Base-by-base conservation (phyloP, 2,329 filamentous ascomycete species). In the Dactylellina cionopaga region DNA sequence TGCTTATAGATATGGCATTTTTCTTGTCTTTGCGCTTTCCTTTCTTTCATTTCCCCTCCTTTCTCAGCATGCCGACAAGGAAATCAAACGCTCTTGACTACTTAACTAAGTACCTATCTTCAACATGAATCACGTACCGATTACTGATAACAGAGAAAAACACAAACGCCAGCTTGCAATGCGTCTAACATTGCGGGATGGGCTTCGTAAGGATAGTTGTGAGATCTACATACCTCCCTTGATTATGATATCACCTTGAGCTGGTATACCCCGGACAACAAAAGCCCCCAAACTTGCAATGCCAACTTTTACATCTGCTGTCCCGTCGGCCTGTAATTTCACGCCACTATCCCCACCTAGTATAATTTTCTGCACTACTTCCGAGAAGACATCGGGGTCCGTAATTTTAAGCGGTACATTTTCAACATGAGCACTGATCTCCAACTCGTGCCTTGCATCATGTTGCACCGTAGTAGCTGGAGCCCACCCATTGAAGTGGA, bases 401-500 rank as follows among this genome's bases (percentile, higher is more conserved):
- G 92, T 92, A 51, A 98, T 90, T 52, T 91, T 85, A 22, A 99
- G 83, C 2, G 94, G 94, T 0, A 90, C 92, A 74, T 96, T 85
- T 54, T 89, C 83, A 74, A 99, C 88, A 4, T 84, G 83, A 6
- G 93, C 93, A 73, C 90, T 84, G 15, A 99, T 91, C 55, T 89
- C 84, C 10, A 99, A 83, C 11, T 86, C 85, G 5, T 88, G 84
- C 29, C 86, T 83, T 5, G 84, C 81, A 37, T 85, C 81, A 1
- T 83, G 84, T 33, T 87, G 83, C 2, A 91, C 81, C 7, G 93
- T 96, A 78, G 90, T 92, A 43, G 94, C 91, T 25, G 85, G 81
- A 79, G 96, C 92, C 94, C 94, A 98, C 76, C 92, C 84, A 35
- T 85, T 82, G 55, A 99, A 79, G 78, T 95, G 87, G 24, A 99